These are phyloP conservation scores for Basidiobolus meristosporus DNA, from an alignment of 371 early-diverging fungal genomes.

Conservation along the genomic window DNA sequence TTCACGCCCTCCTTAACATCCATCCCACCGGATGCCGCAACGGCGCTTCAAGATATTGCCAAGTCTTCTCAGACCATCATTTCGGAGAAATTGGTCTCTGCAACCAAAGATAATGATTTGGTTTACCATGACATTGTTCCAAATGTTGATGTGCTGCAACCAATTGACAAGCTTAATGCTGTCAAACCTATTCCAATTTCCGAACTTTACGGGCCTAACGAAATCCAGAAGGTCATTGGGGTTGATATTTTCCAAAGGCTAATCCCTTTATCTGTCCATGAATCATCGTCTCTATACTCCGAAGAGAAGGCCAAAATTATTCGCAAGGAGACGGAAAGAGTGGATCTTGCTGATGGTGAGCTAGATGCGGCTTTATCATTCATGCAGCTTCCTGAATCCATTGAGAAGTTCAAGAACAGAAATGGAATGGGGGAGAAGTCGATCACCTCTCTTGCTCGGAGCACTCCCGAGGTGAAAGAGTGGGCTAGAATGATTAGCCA, in stretches of 20 bases:
- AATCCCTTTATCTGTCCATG: constrained; percentile 82
- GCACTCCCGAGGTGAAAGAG: constrained; percentile 34
- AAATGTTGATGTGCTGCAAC: constrained; percentile 46
- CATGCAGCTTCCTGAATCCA: constrained; percentile 59
- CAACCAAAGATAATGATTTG: constrained; percentile 81
- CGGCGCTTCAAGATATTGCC: constrained; percentile 36
- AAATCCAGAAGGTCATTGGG: constrained; percentile 53
- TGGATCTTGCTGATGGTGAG: constrained; percentile 71
- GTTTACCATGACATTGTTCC: constrained; percentile 86
- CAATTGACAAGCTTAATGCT: constrained; percentile 61
- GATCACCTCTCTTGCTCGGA: constrained; percentile 14
- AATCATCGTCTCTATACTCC: constrained; percentile 77
- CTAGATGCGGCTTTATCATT: constrained; percentile 62
- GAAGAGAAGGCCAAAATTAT: constrained; percentile 88
- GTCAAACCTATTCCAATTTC: constrained; percentile 59
- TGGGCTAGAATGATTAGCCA: constrained; percentile 36
- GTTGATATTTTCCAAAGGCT: constrained; percentile 72
- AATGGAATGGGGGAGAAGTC: not conserved
- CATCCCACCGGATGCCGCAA: constrained; percentile 30
- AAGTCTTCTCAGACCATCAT: constrained; percentile 30
- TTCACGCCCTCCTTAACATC: constrained; percentile 11
- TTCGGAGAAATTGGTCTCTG: constrained; percentile 30
- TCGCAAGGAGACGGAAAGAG: constrained; percentile 51
- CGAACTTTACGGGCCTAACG: constrained; percentile 41
- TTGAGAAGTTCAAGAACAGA: constrained; percentile 46